A percentile compares a stretch with the other conserved stretches of the same genome.
Conservation (phyloP, 164 flowering plant species). For the Chimonanthus praecox region DNA sequence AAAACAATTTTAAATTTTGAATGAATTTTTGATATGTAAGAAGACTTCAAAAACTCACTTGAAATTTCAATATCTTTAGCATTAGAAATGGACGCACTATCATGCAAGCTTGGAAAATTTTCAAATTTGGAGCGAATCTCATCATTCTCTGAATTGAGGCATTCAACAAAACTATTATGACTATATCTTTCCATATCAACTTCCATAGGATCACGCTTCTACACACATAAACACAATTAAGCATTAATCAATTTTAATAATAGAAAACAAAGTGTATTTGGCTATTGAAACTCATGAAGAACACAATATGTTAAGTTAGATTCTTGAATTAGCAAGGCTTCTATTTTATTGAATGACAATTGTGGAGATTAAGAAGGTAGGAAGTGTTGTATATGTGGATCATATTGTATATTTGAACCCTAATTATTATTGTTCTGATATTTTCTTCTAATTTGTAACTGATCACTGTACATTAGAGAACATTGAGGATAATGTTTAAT, state of each 20-base stretch:
- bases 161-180: slow-evolving; percentile 30
- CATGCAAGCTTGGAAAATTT: slow-evolving; percentile 22
- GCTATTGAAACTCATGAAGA: slow-evolving; percentile 1
- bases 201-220: slow-evolving; percentile 89
- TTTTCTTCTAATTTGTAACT: no score
- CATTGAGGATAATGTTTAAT: no score
- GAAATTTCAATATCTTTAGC: slow-evolving; percentile 32
- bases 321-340: background rate
- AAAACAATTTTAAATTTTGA: no score
- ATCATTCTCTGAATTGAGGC: slow-evolving; percentile 59
- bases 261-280: background rate
- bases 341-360: background rate
- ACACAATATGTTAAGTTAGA: background rate
- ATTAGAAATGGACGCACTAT: slow-evolving; percentile 39
- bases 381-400: background rate
- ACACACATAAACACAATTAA: slow-evolving; percentile 3
- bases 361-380: background rate
- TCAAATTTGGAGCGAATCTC: slow-evolving; percentile 26
- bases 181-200: slow-evolving; percentile 74
- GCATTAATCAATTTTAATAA: background rate
- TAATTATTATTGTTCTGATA: no score
- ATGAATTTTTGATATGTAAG: background rate
- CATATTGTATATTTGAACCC: background rate
- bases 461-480: no score
- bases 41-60: slow-evolving; percentile 10